phyloP scores from a whole-genome alignment of 306 rosid genomes.

The Sphenostylis stenocarpa region DNA sequence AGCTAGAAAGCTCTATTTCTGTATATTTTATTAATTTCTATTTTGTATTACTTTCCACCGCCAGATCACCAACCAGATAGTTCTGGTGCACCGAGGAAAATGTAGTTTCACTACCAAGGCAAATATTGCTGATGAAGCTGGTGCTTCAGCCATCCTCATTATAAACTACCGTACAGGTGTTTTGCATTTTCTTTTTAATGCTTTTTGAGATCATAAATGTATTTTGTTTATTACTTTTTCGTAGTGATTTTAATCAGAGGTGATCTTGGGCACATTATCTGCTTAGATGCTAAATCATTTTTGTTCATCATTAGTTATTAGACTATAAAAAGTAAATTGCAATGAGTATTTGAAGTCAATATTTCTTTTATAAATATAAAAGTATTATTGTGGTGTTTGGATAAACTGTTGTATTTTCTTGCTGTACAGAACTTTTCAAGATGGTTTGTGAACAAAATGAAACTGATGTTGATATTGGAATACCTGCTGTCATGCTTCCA shows the following conservation, averaged over 20 bases:
- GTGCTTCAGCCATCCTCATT: constrained; percentile 92
- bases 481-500: constrained; percentile 98
- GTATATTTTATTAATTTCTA: constrained; percentile 22
- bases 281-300: constrained; percentile 16
- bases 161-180: constrained; percentile 80
- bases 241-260: neutral
- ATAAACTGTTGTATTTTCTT: constrained; percentile 18
- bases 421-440: constrained; percentile 84
- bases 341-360: constrained; percentile 1
- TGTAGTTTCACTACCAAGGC: constrained; percentile 97
- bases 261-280: constrained; percentile 2
- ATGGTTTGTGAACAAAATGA: constrained; percentile 89
- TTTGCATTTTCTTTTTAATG: constrained; percentile 12
- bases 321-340: constrained; percentile 7
- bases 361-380: neutral
- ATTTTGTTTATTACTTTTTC: constrained; percentile 9
- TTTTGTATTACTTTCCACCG: constrained; percentile 43
- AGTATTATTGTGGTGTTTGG: neutral
- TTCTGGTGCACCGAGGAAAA: constrained; percentile 89
- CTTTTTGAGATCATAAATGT: constrained; percentile 15
- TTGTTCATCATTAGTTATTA: neutral
- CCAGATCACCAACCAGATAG: constrained; percentile 78
- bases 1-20: constrained; percentile 25
- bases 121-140: constrained; percentile 76
- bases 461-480: constrained; percentile 70